These are phyloP conservation scores for Pseudocohnilembus persalinus DNA, from an alignment of 169 alveolate species.

Conservation along the genomic window DNA sequence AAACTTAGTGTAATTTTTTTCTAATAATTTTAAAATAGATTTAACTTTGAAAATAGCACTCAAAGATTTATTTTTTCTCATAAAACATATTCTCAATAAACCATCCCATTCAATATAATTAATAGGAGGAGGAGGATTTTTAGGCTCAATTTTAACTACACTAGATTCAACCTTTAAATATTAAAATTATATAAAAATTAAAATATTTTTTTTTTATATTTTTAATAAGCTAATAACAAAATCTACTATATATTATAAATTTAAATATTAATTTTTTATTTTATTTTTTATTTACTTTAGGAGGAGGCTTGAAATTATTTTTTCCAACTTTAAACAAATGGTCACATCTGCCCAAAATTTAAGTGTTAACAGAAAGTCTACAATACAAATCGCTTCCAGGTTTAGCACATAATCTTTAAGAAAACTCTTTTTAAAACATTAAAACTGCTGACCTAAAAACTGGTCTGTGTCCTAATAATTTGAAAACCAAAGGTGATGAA, in stretches of 20 bases:
- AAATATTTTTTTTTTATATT: no score
- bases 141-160: slow-evolving; percentile 97
- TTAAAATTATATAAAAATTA: no score
- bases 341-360: slow-evolving; percentile 86
- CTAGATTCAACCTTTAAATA: slow-evolving; percentile 92
- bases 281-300: slow-evolving; percentile 72
- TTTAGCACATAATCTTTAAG: slow-evolving; percentile 95
- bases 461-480: slow-evolving; percentile 96
- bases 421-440: slow-evolving; percentile 99
- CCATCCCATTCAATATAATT: slow-evolving; percentile 97
- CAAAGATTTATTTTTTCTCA: slow-evolving; percentile 96
- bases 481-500: slow-evolving; percentile 98
- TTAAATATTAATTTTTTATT: no score
- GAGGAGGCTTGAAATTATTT: slow-evolving; percentile 99
- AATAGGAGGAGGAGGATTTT: slow-evolving; percentile 89
- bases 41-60: slow-evolving; percentile 95
- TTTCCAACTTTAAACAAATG: slow-evolving; percentile 95
- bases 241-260: no score
- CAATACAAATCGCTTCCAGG: slow-evolving; percentile 96
- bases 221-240: no score
- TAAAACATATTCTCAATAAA: slow-evolving; percentile 95
- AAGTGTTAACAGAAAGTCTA: slow-evolving; percentile 96
- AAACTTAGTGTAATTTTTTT: slow-evolving; percentile 90
- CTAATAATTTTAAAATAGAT: slow-evolving; percentile 91
- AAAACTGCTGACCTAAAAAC: slow-evolving; percentile 98